Conservation (phyloP, 2,329 filamentous ascomycete genomes). For the Arthrobotrys entomopaga region DNA sequence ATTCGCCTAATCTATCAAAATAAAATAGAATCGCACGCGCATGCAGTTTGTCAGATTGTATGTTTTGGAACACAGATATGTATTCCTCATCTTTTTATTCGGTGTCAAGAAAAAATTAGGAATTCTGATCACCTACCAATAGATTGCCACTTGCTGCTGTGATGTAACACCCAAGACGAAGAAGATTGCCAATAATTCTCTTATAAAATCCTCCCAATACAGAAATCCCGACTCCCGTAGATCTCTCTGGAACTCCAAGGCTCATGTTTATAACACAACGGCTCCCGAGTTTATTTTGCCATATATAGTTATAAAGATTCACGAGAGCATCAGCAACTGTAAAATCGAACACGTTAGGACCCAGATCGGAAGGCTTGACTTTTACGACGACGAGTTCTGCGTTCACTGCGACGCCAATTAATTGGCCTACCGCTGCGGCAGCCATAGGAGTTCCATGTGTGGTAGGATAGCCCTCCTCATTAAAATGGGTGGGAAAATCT, state of each 20-base stretch:
- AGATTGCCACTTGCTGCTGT: neutral
- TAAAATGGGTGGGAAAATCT: neutral
- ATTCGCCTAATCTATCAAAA: no score
- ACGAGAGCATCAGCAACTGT: neutral
- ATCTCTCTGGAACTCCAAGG: neutral
- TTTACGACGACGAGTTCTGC: slow-evolving; percentile 6
- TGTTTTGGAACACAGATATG: no score
- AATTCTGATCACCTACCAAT: neutral
- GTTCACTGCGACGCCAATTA: neutral
- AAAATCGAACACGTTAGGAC: neutral
- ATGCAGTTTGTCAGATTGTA: no score
- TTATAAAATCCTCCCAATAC: neutral
- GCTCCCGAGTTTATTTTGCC: neutral
- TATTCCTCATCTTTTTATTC: no score
- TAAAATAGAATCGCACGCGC: no score
- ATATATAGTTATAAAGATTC: slow-evolving; percentile 7
- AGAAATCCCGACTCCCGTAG: neutral
- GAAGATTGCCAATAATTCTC: neutral
- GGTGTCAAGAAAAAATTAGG: no score
- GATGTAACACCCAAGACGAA: slow-evolving; percentile 1
- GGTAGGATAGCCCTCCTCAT: neutral
- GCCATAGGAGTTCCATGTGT: neutral
- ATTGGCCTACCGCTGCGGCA: neutral
- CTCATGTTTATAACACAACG: slow-evolving; percentile 11
- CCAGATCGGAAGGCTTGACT: no score